phyloP scores from a whole-genome alignment of 176 grass and related monocot genomes.

The Musa itinerans region DNA sequence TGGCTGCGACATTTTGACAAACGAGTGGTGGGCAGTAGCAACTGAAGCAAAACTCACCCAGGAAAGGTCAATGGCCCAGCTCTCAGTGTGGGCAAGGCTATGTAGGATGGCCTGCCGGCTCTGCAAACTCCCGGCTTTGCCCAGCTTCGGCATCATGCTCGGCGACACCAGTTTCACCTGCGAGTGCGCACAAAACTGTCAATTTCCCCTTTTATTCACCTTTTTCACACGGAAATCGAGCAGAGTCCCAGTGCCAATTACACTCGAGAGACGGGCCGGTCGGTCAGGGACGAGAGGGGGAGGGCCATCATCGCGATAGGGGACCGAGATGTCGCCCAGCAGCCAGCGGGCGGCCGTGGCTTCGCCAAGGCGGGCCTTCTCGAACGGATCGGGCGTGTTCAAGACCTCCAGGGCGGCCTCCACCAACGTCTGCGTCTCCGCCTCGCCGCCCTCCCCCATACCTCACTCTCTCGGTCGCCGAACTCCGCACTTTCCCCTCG shows the following conservation, averaged over 20 bases:
- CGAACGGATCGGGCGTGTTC: conserved; percentile 46
- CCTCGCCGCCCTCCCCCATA: conserved; percentile 9
- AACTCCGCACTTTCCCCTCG: neutral
- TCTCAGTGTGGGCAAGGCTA: conserved; percentile 83
- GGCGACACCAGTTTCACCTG: conserved; percentile 49
- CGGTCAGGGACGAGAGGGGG: conserved; percentile 32
- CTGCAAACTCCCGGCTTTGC: conserved; percentile 71
- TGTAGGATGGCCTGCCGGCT: conserved; percentile 74
- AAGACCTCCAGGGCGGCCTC: conserved; percentile 68
- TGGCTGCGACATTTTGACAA: neutral
- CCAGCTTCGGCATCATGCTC: conserved; percentile 57
- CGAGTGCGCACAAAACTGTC: neutral
- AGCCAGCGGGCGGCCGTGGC: conserved; percentile 43
- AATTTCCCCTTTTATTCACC: neutral
- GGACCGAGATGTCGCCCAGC: conserved; percentile 39
- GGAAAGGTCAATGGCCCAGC: conserved; percentile 93
- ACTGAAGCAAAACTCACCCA: conserved; percentile 26
- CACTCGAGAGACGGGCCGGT: conserved; percentile 50
- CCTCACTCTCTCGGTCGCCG: neutral
- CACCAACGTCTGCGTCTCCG: conserved; percentile 39
- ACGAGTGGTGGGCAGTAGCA: neutral
- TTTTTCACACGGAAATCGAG: neutral
- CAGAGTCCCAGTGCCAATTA: neutral
- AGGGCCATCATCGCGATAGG: conserved; percentile 31
- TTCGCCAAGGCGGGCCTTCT: conserved; percentile 70